Base-by-base conservation (phyloP, 2,329 filamentous ascomycete genomes). In the Madurella fahalii region DNA sequence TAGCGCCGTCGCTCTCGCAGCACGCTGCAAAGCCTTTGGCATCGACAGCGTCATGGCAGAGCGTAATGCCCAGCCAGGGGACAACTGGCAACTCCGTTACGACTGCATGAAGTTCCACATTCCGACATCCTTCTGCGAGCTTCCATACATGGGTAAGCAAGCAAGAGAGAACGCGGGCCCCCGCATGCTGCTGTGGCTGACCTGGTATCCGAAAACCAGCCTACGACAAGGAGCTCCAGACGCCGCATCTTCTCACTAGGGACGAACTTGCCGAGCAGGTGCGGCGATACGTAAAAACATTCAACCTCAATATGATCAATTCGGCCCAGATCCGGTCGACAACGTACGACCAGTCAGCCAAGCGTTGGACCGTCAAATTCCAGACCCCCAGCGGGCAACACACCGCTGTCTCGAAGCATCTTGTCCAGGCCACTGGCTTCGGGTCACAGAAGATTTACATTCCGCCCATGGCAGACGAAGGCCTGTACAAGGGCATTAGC, bases 181-280 rank as follows among this genome's bases (percentile, higher is more conserved):
- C 25, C 7, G 25, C 25, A 25, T 25, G 25, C 25, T 25, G 7
- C 25, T 25, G 25, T 25, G 25, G 25, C 25, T 25, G 7, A 25
- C 25, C 25, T 25, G 25, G 25, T 25, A 25, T 25, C 25, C 25
- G 25, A 25, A 25, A 25, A 65, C 63, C 72, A 44, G 71, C 68
- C 2, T 77, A 75, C 56, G 71, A 71, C 2, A 64, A 71, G 18
- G 70, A 72, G 34, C 73, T 71, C 9, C 45, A 49, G 3, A 32
- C 30, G 66, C 72, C 74, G 0, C 63, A 72, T 25, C 74, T 74
- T 57, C 73, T 74, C 0, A 69, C 71, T 0, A 73, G 75, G 50
- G 72, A 78, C 53, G 76, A 78, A 37, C 68, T 81, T 0, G 73
- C 69, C 5, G 70, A 74, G 46, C 80, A 76, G 68, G 73, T 79